Base-by-base conservation (phyloP, 148 eudicot genomes). In the Euryodendron excelsum region DNA sequence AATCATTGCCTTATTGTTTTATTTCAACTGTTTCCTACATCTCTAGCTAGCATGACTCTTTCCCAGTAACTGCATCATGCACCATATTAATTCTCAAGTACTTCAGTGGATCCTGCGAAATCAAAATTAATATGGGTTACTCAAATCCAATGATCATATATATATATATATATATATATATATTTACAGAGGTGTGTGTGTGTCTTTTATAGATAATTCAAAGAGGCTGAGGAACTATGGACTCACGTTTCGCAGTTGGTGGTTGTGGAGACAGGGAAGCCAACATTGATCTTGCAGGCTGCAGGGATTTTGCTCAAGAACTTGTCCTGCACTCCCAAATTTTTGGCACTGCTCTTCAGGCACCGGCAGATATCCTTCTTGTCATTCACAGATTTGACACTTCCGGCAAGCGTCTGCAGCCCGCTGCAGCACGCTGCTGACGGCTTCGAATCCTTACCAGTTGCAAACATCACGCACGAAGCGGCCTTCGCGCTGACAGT, bases 191-290 rank as follows among this genome's bases (percentile, higher is more conserved):
- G n/a, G n/a, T n/a, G n/a, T n/a, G n/a, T n/a, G n/a, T n/a, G n/a
- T n/a, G n/a, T n/a, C n/a, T n/a, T n/a, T n/a, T n/a, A n/a, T n/a
- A n/a, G n/a, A n/a, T n/a, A n/a, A n/a, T n/a, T n/a, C n/a, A n/a
- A n/a, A n/a, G n/a, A n/a, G n/a, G n/a, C 39, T 27, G 62, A 76
- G 15, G 55, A 69, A 2, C 4, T 3, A 5, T 31, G 69, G 69
- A 34, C 84, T 84, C 67, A 84, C 87, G 64, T 75, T 30, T 71
- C 75, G 21, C 88, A 85, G 60, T 82, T 78, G 53, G 83, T 80
- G 68, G 34, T 72, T 14, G 77, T 48, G 61, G 85, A 82, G 65
- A 85, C 79, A 0, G 84, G 84, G 84, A 80, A 82, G 7, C 83
- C 81, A 31, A 82, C 85, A 12, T 77, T 80, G 75, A 85, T 85